Percentiles rank a stretch among this genome's conserved stretches.
These are phyloP conservation scores for Castanospermum australe DNA, from an alignment of 306 rosid species.

Conservation along the genomic window DNA sequence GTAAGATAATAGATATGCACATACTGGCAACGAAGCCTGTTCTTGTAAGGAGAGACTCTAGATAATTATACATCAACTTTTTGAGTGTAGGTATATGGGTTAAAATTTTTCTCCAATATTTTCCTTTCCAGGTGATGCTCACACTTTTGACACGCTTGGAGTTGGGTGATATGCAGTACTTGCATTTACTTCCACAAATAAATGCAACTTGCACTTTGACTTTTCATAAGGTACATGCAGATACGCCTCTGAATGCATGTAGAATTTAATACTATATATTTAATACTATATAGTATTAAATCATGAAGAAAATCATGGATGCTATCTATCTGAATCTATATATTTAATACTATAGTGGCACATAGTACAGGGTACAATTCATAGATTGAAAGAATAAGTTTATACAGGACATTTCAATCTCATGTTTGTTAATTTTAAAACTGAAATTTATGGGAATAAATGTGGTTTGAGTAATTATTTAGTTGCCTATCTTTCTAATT, in stretches of 20 bases:
- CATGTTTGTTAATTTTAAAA: conserved; percentile 19
- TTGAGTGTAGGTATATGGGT: conserved; percentile 20
- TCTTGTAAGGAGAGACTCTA: not conserved
- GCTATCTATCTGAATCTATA: not conserved
- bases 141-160: conserved; percentile 93
- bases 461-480: conserved; percentile 17
- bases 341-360: not conserved
- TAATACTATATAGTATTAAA: no score
- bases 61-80: conserved; percentile 8
- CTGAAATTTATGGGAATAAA: conserved; percentile 17
- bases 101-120: conserved; percentile 15
- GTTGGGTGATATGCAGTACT: conserved; percentile 75
- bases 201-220: conserved; percentile 70
- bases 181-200: conserved; percentile 73
- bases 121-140: conserved; percentile 76
- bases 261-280: conserved; percentile 9
- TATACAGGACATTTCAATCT: conserved; percentile 10
- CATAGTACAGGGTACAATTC: not conserved
- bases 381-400: not conserved
- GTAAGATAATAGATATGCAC: not conserved
- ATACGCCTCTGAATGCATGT: conserved; percentile 10
- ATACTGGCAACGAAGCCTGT: not conserved
- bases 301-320: not conserved
- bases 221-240: conserved; percentile 69
- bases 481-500: conserved; percentile 9